Evolutionary conservation across 805 yeast genomes (phyloP), one percentile per base, ranked within the genome.

Genomic region (Yueomyces sp.): DNA sequence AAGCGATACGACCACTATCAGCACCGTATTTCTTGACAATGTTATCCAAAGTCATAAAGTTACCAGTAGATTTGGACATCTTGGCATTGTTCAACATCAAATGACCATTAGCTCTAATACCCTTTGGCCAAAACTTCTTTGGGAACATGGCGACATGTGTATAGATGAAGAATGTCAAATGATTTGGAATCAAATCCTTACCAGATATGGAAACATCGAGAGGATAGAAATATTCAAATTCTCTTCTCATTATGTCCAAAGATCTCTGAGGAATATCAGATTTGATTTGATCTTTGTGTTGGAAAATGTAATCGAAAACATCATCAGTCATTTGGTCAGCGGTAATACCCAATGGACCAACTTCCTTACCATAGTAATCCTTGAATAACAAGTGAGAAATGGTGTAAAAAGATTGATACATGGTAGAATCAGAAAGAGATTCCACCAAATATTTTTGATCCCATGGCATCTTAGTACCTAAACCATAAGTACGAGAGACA

Each of bases 21-120:
- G 97, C 95, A 64, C 98, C 98, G 54, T 80, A 92, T 67, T 92
- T 92, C 55, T 77, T 73, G 47, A 81, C 80, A 61, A 83, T 75
- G 64, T 92, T 86, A 55, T 79, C 75, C 63, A 92, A 71, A 42
- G 97, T 92, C 79, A 85, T 72, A 63, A 92, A 92, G 70, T 92
- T 92, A 67, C 98, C 98, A 32, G 97, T 90, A 32, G 95, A 83
- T 66, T 92, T 92, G 44, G 96, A 81, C 98, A 92, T 92, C 75
- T 92, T 92, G 55, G 90, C 92, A 62, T 92, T 90, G 70, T 92
- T 92, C 64, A 92, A 76, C 73, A 92, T 66, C 68, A 92, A 76
- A 63, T 92, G 98, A 52, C 98, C 98, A 57, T 92, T 92, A 50
- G 85, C 84, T 67, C 98, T 81, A 50, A 92, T 74, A 63, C 96